Percentiles rank a stretch among this genome's conserved stretches.
Evolutionary conservation across 345 rosid genomes (phyloP).

Genomic region (Gossypium ekmanianum): DNA sequence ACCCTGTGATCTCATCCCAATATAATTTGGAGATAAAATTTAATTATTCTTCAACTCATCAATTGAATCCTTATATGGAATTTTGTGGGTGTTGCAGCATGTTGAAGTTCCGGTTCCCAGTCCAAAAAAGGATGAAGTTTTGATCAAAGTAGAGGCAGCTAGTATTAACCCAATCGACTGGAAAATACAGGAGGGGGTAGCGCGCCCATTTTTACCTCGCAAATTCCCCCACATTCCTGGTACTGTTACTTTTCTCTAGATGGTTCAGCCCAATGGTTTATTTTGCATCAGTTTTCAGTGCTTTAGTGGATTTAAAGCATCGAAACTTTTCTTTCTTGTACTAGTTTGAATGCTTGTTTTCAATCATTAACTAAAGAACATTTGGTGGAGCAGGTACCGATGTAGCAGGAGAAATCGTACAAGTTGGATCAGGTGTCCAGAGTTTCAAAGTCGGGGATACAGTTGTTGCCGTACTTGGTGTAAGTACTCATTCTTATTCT

Average conservation of each 20-base stretch:
- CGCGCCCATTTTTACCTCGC: slow-evolving; percentile 52
- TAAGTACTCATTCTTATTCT: slow-evolving; percentile 28
- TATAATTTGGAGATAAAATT: no score
- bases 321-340: not conserved
- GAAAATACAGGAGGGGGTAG: slow-evolving; percentile 49
- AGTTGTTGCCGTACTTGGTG: slow-evolving; percentile 63
- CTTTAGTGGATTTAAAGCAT: not conserved
- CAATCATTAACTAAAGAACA: not conserved
- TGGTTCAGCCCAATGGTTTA: not conserved
- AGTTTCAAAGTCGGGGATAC: slow-evolving; percentile 70
- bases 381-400: slow-evolving; percentile 54
- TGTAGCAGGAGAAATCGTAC: slow-evolving; percentile 73
- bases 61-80: no score
- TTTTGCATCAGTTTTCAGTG: not conserved
- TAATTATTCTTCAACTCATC: no score
- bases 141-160: slow-evolving; percentile 47
- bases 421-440: slow-evolving; percentile 57
- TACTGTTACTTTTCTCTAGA: slow-evolving; percentile 16
- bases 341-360: not conserved
- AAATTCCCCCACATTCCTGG: slow-evolving; percentile 74
- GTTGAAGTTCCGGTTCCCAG: slow-evolving; percentile 42
- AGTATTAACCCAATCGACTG: slow-evolving; percentile 54
- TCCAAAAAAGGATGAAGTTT: slow-evolving; percentile 38
- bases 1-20: no score
- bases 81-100: slow-evolving; percentile 35